Conservation (phyloP, 257 asterid species). For the Solanum paucissectum region DNA sequence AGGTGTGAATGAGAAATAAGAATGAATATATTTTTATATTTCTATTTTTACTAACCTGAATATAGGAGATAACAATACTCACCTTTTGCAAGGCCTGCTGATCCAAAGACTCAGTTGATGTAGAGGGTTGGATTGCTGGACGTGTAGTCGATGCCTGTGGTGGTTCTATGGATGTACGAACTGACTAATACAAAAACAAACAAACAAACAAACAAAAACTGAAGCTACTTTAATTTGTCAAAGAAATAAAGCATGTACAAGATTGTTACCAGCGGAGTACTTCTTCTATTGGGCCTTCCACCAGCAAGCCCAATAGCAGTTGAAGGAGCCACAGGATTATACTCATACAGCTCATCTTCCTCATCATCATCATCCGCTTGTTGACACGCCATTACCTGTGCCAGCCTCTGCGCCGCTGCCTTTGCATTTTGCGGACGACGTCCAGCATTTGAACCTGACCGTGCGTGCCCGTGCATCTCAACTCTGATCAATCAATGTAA, state of each 20-base stretch:
- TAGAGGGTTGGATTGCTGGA: not conserved
- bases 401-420: slow-evolving; percentile 93
- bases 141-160: slow-evolving; percentile 9
- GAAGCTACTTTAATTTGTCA: not conserved
- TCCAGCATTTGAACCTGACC: slow-evolving; percentile 28
- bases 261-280: slow-evolving; percentile 51
- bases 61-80: not conserved
- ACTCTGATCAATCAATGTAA: not conserved
- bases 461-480: slow-evolving; percentile 5
- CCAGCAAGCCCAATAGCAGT: slow-evolving; percentile 73
- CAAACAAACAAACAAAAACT: slow-evolving; percentile 3
- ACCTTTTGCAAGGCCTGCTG: not conserved
- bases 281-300: slow-evolving; percentile 39
- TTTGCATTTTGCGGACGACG: slow-evolving; percentile 60
- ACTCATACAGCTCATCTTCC: slow-evolving; percentile 62
- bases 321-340: slow-evolving; percentile 30
- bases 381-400: slow-evolving; percentile 76
- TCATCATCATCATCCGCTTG: slow-evolving; percentile 57
- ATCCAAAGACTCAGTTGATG: not conserved
- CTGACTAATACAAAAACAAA: slow-evolving; percentile 43
- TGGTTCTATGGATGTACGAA: slow-evolving; percentile 40
- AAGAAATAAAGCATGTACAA: not conserved
- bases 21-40: too few relatives aligned
- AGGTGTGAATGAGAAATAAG: too few relatives aligned
- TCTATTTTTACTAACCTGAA: not conserved